phyloP scores from a whole-genome alignment of 169 alveolate genomes.

The Cyclospora cayetanensis region DNA sequence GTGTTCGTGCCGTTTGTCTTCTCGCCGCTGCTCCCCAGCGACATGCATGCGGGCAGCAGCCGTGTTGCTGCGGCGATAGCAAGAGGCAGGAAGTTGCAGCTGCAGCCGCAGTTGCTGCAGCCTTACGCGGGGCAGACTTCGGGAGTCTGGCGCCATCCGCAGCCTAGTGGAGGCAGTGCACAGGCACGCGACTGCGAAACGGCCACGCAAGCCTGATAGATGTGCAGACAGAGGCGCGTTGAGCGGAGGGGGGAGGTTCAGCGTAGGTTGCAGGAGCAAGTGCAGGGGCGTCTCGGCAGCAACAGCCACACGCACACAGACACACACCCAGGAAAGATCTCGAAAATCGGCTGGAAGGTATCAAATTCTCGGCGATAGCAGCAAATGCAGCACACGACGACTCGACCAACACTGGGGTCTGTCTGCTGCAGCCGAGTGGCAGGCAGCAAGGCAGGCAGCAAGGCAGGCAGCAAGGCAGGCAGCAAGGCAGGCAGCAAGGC shows the following conservation, averaged over 20 bases:
- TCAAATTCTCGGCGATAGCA: neutral
- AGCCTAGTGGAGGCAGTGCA: neutral
- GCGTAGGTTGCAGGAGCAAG: neutral
- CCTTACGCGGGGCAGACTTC: neutral
- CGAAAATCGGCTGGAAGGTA: too few species aligned
- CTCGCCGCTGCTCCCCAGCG: neutral
- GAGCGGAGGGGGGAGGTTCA: neutral
- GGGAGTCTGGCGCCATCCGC: constrained; percentile 4
- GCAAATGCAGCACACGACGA: neutral
- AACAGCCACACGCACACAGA: too few species aligned
- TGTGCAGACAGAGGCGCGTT: neutral
- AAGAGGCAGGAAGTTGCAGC: neutral
- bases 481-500: too few species aligned
- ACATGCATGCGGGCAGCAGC: constrained; percentile 19
- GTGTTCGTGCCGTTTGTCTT: neutral
- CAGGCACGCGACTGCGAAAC: neutral
- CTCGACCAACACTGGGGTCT: neutral
- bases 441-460: neutral
- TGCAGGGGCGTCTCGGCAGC: neutral
- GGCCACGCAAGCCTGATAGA: neutral
- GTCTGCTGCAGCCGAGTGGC: neutral
- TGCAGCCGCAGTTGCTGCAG: constrained; percentile 8
- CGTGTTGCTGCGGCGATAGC: neutral
- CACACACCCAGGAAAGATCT: too few species aligned
- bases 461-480: neutral